Conservation (phyloP, 306 rosid species). For the Sicyos baderoa region DNA sequence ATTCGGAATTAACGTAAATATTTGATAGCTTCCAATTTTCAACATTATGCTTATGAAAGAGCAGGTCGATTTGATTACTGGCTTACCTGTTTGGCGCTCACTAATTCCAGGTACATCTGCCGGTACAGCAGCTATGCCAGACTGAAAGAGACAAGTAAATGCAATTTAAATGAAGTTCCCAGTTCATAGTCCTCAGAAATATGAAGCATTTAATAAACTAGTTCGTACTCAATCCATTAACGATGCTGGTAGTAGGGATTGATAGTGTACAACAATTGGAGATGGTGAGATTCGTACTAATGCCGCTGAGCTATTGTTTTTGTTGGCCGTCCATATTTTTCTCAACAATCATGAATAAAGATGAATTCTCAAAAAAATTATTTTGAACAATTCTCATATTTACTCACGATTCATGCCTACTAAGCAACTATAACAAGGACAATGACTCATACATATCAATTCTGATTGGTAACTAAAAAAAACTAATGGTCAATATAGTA, state of each 20-base stretch:
- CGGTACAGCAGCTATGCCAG: conserved; percentile 21
- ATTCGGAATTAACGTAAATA: too few relatives aligned
- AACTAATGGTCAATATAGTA: not conserved
- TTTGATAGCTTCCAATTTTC: not conserved
- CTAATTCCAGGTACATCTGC: conserved; percentile 62
- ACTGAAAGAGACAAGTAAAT: conserved; percentile 28
- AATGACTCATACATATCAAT: too few relatives aligned
- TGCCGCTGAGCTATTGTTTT: too few relatives aligned
- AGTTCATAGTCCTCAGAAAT: not conserved
- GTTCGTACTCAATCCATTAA: not conserved
- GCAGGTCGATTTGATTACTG: not conserved
- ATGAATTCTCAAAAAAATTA: not conserved
- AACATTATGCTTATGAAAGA: conserved; percentile 1
- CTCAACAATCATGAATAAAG: not conserved
- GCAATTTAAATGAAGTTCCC: conserved; percentile 1
- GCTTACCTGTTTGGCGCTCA: conserved; percentile 60
- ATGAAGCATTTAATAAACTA: not conserved
- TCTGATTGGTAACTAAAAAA: not conserved
- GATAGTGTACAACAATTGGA: not conserved
- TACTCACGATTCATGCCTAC: not conserved
- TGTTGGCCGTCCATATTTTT: not conserved
- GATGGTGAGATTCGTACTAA: too few relatives aligned
- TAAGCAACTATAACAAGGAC: too few relatives aligned
- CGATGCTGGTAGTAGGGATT: not conserved
- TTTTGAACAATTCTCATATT: not conserved